A percentile compares a stretch with the other conserved stretches of the same genome.
These are phyloP conservation scores for Colletotrichum scovillei DNA, from an alignment of 2,329 filamentous ascomycete species.

Conservation along the genomic window DNA sequence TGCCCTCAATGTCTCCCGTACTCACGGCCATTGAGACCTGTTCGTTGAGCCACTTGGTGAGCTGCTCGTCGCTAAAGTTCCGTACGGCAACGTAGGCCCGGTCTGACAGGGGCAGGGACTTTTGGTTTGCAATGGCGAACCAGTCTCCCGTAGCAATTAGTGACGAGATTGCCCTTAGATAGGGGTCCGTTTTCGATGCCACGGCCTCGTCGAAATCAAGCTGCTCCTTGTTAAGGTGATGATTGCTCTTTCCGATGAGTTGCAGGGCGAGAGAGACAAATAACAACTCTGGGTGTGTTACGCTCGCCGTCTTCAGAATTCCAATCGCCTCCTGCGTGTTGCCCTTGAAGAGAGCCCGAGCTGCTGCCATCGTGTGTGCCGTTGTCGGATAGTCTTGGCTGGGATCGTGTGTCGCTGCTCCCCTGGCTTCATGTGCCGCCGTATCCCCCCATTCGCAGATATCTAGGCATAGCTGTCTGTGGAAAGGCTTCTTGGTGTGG, in stretches of 20 bases:
- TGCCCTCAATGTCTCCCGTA: conserved; percentile 79
- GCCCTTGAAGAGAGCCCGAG: conserved; percentile 80
- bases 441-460: conserved; percentile 79
- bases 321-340: conserved; percentile 75
- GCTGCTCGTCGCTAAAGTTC: conserved; percentile 70
- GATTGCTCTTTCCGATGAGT: conserved; percentile 65
- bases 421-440: conserved; percentile 42
- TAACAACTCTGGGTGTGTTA: conserved; percentile 70
- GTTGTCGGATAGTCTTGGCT: conserved; percentile 63
- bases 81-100: conserved; percentile 79
- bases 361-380: conserved; percentile 78
- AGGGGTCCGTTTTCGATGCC: conserved; percentile 77
- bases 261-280: conserved; percentile 77
- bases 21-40: conserved; percentile 70
- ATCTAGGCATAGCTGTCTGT: conserved; percentile 79
- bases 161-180: conserved; percentile 82
- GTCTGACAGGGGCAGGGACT: conserved; percentile 79
- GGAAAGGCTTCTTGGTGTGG: conserved; percentile 73
- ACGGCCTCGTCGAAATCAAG: conserved; percentile 69
- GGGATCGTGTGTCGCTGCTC: conserved; percentile 50
- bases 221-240: conserved; percentile 56
- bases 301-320: conserved; percentile 75
- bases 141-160: conserved; percentile 83
- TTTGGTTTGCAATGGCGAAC: conserved; percentile 78
- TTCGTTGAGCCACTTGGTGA: conserved; percentile 75